These are phyloP conservation scores for Aspergillus brunneoviolaceus DNA, from an alignment of 2,329 filamentous ascomycete species.

Conservation along the genomic window DNA sequence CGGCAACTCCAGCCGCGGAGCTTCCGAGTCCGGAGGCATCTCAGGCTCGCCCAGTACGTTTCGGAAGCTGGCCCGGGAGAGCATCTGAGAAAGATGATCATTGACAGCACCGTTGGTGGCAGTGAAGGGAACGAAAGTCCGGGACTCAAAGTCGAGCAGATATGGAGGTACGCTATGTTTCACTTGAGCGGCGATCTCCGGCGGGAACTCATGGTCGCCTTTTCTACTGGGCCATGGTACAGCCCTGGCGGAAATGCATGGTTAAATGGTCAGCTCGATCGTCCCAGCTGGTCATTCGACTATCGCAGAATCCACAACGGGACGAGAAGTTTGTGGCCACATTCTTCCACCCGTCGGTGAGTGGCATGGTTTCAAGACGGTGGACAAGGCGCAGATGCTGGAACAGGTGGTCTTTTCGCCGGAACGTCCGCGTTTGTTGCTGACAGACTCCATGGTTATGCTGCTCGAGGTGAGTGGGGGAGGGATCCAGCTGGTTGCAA, in stretches of 20 bases:
- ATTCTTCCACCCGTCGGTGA: conserved; percentile 21
- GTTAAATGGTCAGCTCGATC: conserved; percentile 53
- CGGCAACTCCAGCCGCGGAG: too few species aligned
- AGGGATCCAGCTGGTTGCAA: conserved; percentile 49
- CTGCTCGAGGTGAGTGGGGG: conserved; percentile 46
- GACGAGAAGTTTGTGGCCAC: conserved; percentile 47
- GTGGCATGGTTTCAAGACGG: conserved; percentile 35
- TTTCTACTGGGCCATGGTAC: conserved; percentile 54
- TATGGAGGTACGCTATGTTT: conserved; percentile 21
- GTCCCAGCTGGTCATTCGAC: conserved; percentile 50
- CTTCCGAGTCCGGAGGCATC: too few species aligned
- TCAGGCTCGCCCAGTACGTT: not conserved
- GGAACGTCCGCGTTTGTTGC: conserved; percentile 51
- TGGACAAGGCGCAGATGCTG: conserved; percentile 56
- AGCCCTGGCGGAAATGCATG: conserved; percentile 52
- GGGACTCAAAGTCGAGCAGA: conserved; percentile 21
- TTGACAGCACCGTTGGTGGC: conserved; percentile 15
- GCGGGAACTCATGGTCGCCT: conserved; percentile 49
- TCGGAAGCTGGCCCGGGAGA: conserved; percentile 10
- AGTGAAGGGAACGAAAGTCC: conserved; percentile 21
- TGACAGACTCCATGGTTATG: conserved; percentile 52
- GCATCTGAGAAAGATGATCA: conserved; percentile 24
- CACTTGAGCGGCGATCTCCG: conserved; percentile 16
- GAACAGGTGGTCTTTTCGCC: conserved; percentile 55
- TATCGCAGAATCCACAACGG: conserved; percentile 52